Conservation (phyloP, 257 asterid species). For the Scutellaria baicalensis region DNA sequence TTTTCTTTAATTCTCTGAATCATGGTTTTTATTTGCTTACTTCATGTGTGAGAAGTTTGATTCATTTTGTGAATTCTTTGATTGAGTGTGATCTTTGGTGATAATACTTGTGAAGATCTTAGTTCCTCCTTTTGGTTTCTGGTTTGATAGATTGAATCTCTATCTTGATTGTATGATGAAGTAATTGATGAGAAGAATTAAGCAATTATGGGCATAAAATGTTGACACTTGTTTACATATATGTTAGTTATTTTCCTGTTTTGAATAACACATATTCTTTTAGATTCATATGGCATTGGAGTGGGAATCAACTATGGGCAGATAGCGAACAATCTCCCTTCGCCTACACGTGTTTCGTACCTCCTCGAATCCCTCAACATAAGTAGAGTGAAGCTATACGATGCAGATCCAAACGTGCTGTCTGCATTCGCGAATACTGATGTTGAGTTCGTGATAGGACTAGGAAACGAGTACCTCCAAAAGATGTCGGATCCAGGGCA, state of each 20-base stretch:
- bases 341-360: conserved; percentile 59
- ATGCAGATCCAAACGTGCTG: conserved; percentile 69
- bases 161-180: not conserved
- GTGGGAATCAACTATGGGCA: conserved; percentile 97
- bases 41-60: not conserved
- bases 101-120: not conserved
- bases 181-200: not conserved
- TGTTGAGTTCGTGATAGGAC: conserved; percentile 72
- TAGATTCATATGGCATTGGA: conserved; percentile 53
- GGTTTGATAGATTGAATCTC: not conserved
- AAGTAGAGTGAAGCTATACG: conserved; percentile 79
- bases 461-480: conserved; percentile 71
- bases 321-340: conserved; percentile 81
- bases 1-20: not conserved
- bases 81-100: conserved; percentile 5
- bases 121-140: not conserved
- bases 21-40: not conserved
- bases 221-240: too few species aligned
- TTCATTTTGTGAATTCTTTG: conserved; percentile 4
- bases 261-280: not conserved
- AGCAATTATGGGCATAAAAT: not conserved
- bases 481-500: conserved; percentile 57
- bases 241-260: too few species aligned
- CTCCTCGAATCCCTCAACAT: conserved; percentile 70
- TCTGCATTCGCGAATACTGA: conserved; percentile 60